A percentile compares a stretch with the other conserved stretches of the same genome.
Evolutionary conservation across 83 land plant genomes (phyloP).

Genomic region (Thuja plicata): DNA sequence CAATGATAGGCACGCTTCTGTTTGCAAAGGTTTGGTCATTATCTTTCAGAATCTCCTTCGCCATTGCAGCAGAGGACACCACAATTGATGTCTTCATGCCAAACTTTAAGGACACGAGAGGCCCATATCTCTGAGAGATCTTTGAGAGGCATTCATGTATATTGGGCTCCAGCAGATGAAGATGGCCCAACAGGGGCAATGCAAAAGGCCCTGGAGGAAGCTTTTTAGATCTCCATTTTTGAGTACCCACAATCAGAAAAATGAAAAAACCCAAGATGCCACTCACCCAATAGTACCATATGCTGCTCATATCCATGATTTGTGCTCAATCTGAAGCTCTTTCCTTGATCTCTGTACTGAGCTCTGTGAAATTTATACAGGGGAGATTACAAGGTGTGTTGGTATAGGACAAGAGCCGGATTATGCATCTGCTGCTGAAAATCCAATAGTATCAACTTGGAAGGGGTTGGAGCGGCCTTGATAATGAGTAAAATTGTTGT

Average conservation of each 20-base stretch:
- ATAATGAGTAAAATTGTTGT: too few relatives aligned
- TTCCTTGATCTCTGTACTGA: too few relatives aligned
- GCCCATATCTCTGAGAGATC: conserved; percentile 21
- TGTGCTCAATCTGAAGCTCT: too few relatives aligned
- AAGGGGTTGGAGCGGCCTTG: too few relatives aligned
- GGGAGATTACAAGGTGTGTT: too few relatives aligned
- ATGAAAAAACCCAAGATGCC: background rate
- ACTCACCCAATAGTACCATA: background rate
- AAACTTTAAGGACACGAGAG: conserved; percentile 23
- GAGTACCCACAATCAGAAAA: background rate
- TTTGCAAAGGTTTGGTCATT: conserved; percentile 21
- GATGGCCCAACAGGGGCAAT: conserved; percentile 26
- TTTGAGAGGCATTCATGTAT: conserved; percentile 19
- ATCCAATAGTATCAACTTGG: too few relatives aligned
- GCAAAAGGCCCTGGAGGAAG: conserved; percentile 28
- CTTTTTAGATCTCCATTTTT: background rate
- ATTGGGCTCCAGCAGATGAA: conserved; percentile 8
- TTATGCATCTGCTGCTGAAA: too few relatives aligned
- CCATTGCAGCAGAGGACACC: conserved; percentile 19
- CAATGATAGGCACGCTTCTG: conserved; percentile 18
- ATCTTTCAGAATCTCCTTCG: conserved; percentile 17
- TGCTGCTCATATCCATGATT: background rate
- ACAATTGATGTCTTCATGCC: conserved; percentile 25
- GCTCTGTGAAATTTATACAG: too few relatives aligned
- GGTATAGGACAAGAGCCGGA: too few relatives aligned